Base-by-base conservation (phyloP, 805 yeast genomes). In the Kluyveromyces starmeri region DNA sequence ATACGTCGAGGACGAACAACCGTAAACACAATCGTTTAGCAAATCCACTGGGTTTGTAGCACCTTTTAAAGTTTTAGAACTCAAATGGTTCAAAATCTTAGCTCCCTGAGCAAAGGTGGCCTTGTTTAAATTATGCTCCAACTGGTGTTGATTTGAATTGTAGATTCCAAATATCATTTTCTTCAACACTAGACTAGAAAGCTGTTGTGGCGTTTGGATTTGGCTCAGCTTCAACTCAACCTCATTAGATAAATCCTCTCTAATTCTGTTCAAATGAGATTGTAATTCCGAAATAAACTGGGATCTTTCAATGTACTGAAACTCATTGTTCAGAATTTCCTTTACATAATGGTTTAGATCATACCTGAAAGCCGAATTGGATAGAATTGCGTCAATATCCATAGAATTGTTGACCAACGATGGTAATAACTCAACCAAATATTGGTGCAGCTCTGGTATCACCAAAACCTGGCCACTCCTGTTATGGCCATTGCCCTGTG, bases 81-180 rank as follows among this genome's bases (percentile, higher is more conserved):
- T 54, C 26, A 62, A 37, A 35, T 55, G 58, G 35, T 61, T 59
- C 19, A 64, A 41, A 17, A 64, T 40, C 32, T 60, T 49, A 6
- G 67, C 61, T 3, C 68, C 68, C 27, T 53, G 58, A 1, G 51
- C 46, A 30, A 43, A 51, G 3, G 58, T 47, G 8, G 61, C 57
- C 39, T 58, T 58, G 42, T 61, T 60, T 15, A 60, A 35, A 36
- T 59, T 62, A 27, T 47, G 47, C 28, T 55, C 56, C 59, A 56
- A 52, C 41, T 53, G 59, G 27, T 53, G 55, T 25, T 47, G 48
- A 22, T 55, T 54, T 4, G 48, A 38, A 34, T 56, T 50, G 43
- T 56, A 56, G n/a, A 56, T 52, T 23, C 47, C 45, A 30, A 50
- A 44, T 10, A 55, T 46, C 27, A 53, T 34, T 38, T 45, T 51